Percentiles rank a stretch among this genome's conserved stretches.
These are phyloP conservation scores for Cladophialophora psammophila DNA, from an alignment of 2,329 filamentous ascomycete species.

Conservation along the genomic window DNA sequence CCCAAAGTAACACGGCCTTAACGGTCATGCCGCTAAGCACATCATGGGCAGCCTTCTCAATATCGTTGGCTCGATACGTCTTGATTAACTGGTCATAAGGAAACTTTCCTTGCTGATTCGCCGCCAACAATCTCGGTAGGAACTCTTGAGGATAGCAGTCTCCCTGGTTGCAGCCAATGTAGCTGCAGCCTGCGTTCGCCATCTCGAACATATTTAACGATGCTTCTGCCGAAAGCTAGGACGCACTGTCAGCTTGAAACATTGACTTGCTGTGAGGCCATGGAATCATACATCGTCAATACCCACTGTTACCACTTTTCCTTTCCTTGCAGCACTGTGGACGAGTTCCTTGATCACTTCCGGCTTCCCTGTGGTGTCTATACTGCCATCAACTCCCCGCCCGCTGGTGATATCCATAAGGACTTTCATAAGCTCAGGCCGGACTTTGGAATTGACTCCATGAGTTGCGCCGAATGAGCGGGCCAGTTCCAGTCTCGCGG, in stretches of 20 bases:
- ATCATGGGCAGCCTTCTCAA: slow-evolving; percentile 41
- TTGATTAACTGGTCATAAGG: slow-evolving; percentile 57
- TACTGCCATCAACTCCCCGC: slow-evolving; percentile 37
- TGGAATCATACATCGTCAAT: slow-evolving; percentile 34
- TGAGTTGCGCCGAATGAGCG: slow-evolving; percentile 55
- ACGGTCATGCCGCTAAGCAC: slow-evolving; percentile 43
- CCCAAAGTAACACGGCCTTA: slow-evolving; percentile 46
- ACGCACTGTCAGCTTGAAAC: neutral
- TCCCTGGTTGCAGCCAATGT: slow-evolving; percentile 38
- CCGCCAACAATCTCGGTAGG: slow-evolving; percentile 35
- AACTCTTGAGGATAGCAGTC: slow-evolving; percentile 39
- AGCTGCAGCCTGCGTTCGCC: slow-evolving; percentile 38
- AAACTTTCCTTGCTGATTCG: slow-evolving; percentile 51
- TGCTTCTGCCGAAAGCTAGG: slow-evolving; percentile 33
- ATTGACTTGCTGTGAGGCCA: neutral
- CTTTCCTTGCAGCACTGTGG: slow-evolving; percentile 38
- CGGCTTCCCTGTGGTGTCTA: slow-evolving; percentile 37
- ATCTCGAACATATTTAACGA: slow-evolving; percentile 39
- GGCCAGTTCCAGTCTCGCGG: slow-evolving; percentile 53
- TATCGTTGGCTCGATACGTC: slow-evolving; percentile 50
- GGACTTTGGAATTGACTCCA: slow-evolving; percentile 47
- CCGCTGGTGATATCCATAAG: slow-evolving; percentile 43
- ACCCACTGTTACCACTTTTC: slow-evolving; percentile 39
- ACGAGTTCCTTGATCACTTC: slow-evolving; percentile 37
- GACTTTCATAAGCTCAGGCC: slow-evolving; percentile 42